Conservation (phyloP, 2,329 filamentous ascomycete species). For the Fusarium burgessii region DNA sequence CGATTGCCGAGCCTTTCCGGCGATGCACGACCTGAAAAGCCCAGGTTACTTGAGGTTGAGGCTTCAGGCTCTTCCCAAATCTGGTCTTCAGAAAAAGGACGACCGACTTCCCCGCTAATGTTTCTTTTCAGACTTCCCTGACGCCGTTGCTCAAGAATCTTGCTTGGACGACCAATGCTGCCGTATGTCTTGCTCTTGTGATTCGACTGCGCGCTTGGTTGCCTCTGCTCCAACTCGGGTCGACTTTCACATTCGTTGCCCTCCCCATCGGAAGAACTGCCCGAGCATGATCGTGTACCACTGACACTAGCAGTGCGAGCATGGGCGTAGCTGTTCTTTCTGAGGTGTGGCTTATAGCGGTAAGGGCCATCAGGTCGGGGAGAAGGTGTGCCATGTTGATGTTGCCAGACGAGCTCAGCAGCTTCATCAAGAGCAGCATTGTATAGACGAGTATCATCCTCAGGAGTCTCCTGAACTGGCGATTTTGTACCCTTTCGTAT, state of each 20-base stretch:
- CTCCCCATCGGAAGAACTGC: constrained; percentile 64
- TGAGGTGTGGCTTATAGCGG: constrained; percentile 75
- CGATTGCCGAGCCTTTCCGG: constrained; percentile 50
- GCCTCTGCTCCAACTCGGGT: constrained; percentile 42
- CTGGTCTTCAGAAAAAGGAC: constrained; percentile 78
- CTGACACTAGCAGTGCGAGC: constrained; percentile 72
- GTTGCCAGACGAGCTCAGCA: constrained; percentile 81
- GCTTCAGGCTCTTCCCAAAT: constrained; percentile 90
- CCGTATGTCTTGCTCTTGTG: constrained; percentile 56
- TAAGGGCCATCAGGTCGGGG: constrained; percentile 73
- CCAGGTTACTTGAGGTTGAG: constrained; percentile 23
- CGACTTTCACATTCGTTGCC: constrained; percentile 51
- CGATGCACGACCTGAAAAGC: constrained; percentile 47
- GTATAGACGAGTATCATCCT: constrained; percentile 74
- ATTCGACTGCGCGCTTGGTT: constrained; percentile 25
- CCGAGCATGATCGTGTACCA: constrained; percentile 61
- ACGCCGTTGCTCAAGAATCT: constrained; percentile 59
- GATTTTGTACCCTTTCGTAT: constrained; percentile 56
- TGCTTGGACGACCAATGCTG: constrained; percentile 53
- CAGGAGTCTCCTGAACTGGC: constrained; percentile 45
- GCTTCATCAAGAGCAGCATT: constrained; percentile 80
- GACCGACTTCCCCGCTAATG: constrained; percentile 74
- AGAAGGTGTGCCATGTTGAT: constrained; percentile 69
- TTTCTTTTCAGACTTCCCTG: constrained; percentile 77
- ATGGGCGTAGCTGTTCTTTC: constrained; percentile 78